Evolutionary conservation across 169 alveolate species (phyloP), one percentile per base, ranked within the genome.

Genomic region (Fabrea salina): DNA sequence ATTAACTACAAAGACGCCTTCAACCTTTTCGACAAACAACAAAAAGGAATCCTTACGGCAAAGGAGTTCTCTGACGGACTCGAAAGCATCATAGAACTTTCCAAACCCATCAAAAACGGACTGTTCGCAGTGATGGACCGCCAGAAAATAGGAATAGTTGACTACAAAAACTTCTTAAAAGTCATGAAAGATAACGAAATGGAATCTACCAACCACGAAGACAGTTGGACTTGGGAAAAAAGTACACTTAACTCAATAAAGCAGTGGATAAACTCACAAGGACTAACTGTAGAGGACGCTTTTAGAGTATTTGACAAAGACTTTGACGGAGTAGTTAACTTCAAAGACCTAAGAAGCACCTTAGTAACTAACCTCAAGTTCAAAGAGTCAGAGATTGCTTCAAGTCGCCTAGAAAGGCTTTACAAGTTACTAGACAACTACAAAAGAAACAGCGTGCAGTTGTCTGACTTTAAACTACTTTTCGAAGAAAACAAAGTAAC

Each of bases 1-100:
- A 57, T 86, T 1, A 78, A 82, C 16, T 72, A 40, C 54, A 44
- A 80, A 56, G 89, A 86, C 16, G 84, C 88, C 27, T 86, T 86
- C 49, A 51, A 56, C 13, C 32, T 59, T 32, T 61, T 86, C n/a
- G 92, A 86, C 70, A 59, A 75, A 0, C 79, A 86, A 25, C 51
- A 81, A 0, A 74, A 57, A 32, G 92, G 89, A 5, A 59, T 83
- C 2, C 58, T 84, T 3, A 41, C 75, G 0, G 50, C 80, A 2
- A n/a, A 70, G n/a, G 84, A 83, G 51, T 83, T 83, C 72, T 49
- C 74, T 19, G 7, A 53, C 4, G 88, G 88, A 7, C 74, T 86
- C n/a, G 86, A 71, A 27, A 39, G 67, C 13, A 56, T 82, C 3
- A 37, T 86, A 4, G 53, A 40, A 13, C 59, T 86, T 4, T 78